Evolutionary conservation across 2,329 filamentous ascomycete genomes (phyloP), one percentile per base, ranked within the genome.

Genomic region (Scleromitrula shiraiana): DNA sequence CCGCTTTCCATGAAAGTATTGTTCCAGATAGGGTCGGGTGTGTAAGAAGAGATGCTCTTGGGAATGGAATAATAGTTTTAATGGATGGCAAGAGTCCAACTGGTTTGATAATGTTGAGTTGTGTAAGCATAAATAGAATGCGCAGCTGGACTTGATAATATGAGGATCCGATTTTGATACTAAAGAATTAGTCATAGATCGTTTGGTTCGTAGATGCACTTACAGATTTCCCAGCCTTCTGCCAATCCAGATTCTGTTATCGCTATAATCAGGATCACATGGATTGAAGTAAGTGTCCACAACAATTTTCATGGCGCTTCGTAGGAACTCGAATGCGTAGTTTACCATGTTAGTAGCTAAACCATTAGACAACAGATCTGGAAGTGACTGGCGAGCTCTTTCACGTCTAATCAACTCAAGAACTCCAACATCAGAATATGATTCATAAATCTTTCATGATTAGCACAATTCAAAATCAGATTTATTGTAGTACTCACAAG

Each of bases 391-490:
- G 5, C 24, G 17, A 8, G 41, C 22, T n/a, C 26, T 54, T 50
- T 65, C 62, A 9, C 46, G 45, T 32, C 47, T 46, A 8, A 65
- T 30, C 12, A 65, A 57, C 27, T 54, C 50, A 17, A 59, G 37
- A 7, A 65, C 39, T 15, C 53, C 44, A 7, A 56, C 42, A 3
- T 54, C 51, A 7, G 57, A 49, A 50, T 64, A 64, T 10, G 59
- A 51, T 41, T 52, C 54, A 49, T 64, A 65, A 7, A 65, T 51
- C 62, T 65, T 35, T n/a, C 24, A 35, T 22, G 17, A 29, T 48
- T 15, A 48, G 38, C 35, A 42, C 23, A 14, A 20, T 12, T 26
- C 8, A n/a, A 5, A 14, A 24, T 19, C 41, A 17, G 10, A 26
- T 20, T 22, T 35, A 29, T 19, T 10, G 15, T 20, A 35, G 7